Conservation (phyloP, 2,329 filamentous ascomycete species). For the Trichothecium roseum region DNA sequence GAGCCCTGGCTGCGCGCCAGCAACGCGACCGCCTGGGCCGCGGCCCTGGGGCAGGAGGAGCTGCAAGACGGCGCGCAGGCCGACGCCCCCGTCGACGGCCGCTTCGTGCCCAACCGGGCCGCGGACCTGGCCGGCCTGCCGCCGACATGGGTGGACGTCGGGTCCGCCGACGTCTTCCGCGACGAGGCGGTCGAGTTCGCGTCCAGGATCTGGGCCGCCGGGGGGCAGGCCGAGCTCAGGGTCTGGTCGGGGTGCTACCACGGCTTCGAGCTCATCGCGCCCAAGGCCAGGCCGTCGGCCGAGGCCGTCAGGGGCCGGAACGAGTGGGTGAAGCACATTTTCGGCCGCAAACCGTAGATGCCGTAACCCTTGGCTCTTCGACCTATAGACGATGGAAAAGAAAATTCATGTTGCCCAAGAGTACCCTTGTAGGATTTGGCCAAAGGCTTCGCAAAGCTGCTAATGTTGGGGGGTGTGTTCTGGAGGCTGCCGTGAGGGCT, state of each 20-base stretch:
- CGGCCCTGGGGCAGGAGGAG: slow-evolving; percentile 23
- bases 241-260: slow-evolving; percentile 31
- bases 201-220: slow-evolving; percentile 22
- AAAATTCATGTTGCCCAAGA: too few species aligned
- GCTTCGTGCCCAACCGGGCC: slow-evolving; percentile 17
- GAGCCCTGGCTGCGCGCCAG: slow-evolving; percentile 23
- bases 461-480: too few species aligned
- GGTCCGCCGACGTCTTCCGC: slow-evolving; percentile 25
- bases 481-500: too few species aligned
- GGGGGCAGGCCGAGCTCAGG: slow-evolving; percentile 31
- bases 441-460: too few species aligned
- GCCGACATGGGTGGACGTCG: slow-evolving; percentile 30
- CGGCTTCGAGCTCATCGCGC: slow-evolving; percentile 19
- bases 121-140: slow-evolving; percentile 26
- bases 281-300: too few species aligned
- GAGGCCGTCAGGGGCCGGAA: too few species aligned
- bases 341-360: too few species aligned
- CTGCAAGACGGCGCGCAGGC: slow-evolving; percentile 21
- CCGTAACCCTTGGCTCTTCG: too few species aligned
- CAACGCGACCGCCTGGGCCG: slow-evolving; percentile 30
- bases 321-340: too few species aligned
- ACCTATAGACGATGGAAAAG: too few species aligned
- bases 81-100: slow-evolving; percentile 16
- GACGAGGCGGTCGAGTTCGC: slow-evolving; percentile 22
- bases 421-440: too few species aligned